Conservation (phyloP, 2,329 filamentous ascomycete genomes). For the Lasiodiplodia theobromae region DNA sequence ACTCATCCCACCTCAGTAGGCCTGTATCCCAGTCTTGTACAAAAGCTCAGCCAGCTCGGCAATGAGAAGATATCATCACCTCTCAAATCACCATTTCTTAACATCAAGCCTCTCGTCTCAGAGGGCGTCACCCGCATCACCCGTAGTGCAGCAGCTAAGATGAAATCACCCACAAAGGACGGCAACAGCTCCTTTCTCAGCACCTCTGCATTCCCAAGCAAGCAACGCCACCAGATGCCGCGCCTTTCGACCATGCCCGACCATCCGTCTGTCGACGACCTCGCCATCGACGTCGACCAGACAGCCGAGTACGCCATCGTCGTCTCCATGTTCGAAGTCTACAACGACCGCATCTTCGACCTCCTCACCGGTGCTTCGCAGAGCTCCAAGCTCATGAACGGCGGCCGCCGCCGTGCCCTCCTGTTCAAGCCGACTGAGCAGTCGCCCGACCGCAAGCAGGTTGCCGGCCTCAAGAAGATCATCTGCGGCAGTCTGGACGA, state of each 20-base stretch:
- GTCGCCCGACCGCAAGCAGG: conserved; percentile 90
- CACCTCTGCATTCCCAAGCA: conserved; percentile 50
- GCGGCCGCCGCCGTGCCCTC: conserved; percentile 73
- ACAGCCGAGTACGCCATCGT: conserved; percentile 84
- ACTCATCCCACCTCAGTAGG: conserved; percentile 4
- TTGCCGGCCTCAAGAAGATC: conserved; percentile 89
- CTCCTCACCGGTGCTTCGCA: conserved; percentile 72
- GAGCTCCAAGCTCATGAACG: conserved; percentile 57
- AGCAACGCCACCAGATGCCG: conserved; percentile 66
- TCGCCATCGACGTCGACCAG: conserved; percentile 67
- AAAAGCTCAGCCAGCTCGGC: conserved; percentile 11
- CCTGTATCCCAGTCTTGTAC: conserved; percentile 22
- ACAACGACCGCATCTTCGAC: conserved; percentile 98
- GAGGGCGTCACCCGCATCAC: conserved; percentile 37
- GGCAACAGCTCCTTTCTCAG: conserved; percentile 62
- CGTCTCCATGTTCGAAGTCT: conserved; percentile 98
- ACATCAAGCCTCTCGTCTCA: conserved; percentile 44
- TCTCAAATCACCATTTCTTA: conserved; percentile 7
- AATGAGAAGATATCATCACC: neutral
- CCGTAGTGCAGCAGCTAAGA: conserved; percentile 39
- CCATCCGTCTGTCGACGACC: conserved; percentile 70
- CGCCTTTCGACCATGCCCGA: conserved; percentile 76
- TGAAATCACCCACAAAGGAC: conserved; percentile 55
- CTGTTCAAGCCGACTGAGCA: conserved; percentile 91
- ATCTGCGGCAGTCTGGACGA: conserved; percentile 84